Conservation (phyloP, 2,329 filamentous ascomycete genomes). For the Leptodontidium sp. region DNA sequence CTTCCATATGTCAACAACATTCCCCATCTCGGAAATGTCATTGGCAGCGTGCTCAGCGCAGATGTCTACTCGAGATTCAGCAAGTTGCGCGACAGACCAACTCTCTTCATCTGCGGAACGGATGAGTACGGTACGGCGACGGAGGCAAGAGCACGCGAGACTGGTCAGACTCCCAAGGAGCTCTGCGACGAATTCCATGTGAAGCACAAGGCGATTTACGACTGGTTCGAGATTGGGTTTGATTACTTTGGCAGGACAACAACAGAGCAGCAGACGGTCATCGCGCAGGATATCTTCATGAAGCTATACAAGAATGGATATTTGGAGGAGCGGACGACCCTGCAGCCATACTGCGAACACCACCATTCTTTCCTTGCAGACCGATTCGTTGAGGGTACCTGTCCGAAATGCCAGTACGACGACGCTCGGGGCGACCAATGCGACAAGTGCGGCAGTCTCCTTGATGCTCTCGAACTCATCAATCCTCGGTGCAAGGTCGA, state of each 20-base stretch:
- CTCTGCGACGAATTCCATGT: constrained; percentile 93
- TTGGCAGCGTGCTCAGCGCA: constrained; percentile 86
- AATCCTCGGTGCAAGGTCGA: constrained; percentile 94
- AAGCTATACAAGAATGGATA: constrained; percentile 90
- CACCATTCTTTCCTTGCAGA: constrained; percentile 84
- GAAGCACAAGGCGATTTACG: constrained; percentile 89
- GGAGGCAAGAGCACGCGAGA: constrained; percentile 93
- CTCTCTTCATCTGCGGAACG: constrained; percentile 85
- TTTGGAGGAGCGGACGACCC: constrained; percentile 85
- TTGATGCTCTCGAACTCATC: constrained; percentile 70
- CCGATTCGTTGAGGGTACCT: constrained; percentile 83
- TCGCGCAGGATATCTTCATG: constrained; percentile 89
- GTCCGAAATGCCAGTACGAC: constrained; percentile 75
- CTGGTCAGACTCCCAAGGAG: constrained; percentile 80
- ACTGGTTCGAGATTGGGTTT: constrained; percentile 96
- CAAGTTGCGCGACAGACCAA: constrained; percentile 80
- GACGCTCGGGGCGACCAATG: constrained; percentile 79
- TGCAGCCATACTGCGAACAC: constrained; percentile 88
- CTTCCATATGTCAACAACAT: constrained; percentile 84
- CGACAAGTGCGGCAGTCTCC: constrained; percentile 72
- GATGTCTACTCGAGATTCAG: constrained; percentile 87
- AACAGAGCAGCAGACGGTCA: constrained; percentile 87
- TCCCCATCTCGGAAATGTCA: constrained; percentile 88
- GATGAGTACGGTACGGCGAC: constrained; percentile 97
- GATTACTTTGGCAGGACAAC: constrained; percentile 95